Evolutionary conservation across 176 grass and related monocot genomes (phyloP), one percentile per base, ranked within the genome.

Genomic region (Microstegium vimineum): DNA sequence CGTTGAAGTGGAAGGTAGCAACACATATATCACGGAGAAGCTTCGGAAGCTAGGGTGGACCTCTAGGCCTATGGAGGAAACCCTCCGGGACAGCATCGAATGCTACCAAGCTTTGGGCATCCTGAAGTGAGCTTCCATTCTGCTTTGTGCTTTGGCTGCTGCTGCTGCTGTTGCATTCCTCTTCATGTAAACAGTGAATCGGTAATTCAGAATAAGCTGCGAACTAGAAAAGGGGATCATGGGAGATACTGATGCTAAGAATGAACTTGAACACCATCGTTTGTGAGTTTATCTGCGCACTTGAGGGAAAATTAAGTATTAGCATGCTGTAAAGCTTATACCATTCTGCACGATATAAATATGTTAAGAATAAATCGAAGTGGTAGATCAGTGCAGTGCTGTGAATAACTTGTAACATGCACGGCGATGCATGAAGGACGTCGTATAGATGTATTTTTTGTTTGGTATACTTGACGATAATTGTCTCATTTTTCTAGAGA

Each of bases 1-100:
- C 66, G 30, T 63, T 2, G 83, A 90, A 73, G 65, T 65, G 54
- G 77, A 82, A 60, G 18, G 27, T 10, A 80, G 26, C n/a, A 9
- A 3, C 35, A 20, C 43, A 28, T 33, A 16, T 31, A 82, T n/a
- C 45, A 73, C 41, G 0, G 69, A 87, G 33, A 90, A 90, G 79
- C 69, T 90, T 74, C 49, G 47, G 49, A 70, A 59, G 49, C 62
- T 76, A 31, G 89, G 89, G 0, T 90, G 89, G 84, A 75, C 43
- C 65, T 87, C 66, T 36, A 86, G 79, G 31, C 69, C 79, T 20
- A 26, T 80, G 18, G 75, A 74, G 62, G 69, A 90, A 71, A 90
- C 79, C 30, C 56, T 90, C 2, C 23, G 8, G 2, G 84, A 75
- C 49, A 90, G 80, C 14, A 23, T 87, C 1, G 74, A 87, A 75